Evolutionary conservation across 2,329 filamentous ascomycete species (phyloP).

Genomic region (Ceratocystis smalleyi): DNA sequence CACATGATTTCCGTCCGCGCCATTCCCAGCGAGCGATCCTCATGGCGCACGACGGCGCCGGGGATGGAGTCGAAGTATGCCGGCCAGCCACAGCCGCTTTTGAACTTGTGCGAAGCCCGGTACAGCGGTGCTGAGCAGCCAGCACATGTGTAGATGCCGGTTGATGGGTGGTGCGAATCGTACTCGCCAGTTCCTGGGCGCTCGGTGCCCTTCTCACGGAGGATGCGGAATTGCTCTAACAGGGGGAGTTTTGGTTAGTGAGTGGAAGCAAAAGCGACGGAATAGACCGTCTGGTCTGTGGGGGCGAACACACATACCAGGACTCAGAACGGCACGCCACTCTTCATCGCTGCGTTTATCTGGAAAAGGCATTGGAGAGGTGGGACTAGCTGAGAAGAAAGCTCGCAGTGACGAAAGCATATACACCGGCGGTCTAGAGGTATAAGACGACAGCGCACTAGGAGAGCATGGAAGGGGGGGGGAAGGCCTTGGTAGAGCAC

Average conservation of each 20-base stretch:
- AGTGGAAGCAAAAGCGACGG: neutral
- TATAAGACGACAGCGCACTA: neutral
- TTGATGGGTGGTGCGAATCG: constrained; percentile 64
- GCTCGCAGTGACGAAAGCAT: constrained; percentile 65
- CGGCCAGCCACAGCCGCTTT: constrained; percentile 91
- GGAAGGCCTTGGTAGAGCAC: neutral
- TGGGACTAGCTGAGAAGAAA: constrained; percentile 35
- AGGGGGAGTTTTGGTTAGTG: neutral
- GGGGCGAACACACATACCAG: constrained; percentile 25
- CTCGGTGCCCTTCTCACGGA: constrained; percentile 87
- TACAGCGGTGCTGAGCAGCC: constrained; percentile 81
- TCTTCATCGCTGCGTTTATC: constrained; percentile 66
- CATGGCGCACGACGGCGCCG: constrained; percentile 70
- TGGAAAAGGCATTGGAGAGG: constrained; percentile 55
- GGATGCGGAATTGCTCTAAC: constrained; percentile 83
- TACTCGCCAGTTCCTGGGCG: constrained; percentile 63
- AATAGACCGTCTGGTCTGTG: neutral
- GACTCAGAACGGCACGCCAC: constrained; percentile 72
- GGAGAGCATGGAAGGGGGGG: neutral
- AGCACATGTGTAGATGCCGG: constrained; percentile 74
- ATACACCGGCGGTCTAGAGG: neutral
- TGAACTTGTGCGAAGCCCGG: constrained; percentile 88
- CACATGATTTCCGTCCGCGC: constrained; percentile 83
- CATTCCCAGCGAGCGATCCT: constrained; percentile 68
- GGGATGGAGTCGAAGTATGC: constrained; percentile 95